Percentiles rank a stretch among this genome's conserved stretches.
Evolutionary conservation across 2,329 filamentous ascomycete genomes (phyloP).

Genomic region (Botryosphaeria dothidea): DNA sequence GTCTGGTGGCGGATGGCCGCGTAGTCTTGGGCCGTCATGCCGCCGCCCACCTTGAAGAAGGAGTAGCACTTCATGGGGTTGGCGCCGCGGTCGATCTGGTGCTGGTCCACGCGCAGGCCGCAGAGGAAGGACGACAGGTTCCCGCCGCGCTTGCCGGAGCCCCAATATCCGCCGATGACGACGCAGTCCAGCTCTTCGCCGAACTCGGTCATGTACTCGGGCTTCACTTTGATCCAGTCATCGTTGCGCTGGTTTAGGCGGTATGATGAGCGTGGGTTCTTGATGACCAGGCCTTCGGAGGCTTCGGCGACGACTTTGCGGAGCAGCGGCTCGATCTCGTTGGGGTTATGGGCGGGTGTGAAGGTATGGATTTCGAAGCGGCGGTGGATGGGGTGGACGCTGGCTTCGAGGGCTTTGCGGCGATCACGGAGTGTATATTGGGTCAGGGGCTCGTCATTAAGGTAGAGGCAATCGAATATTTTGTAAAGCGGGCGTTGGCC

Average conservation of each 20-base stretch:
- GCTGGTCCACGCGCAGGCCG: constrained; percentile 74
- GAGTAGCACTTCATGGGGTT: constrained; percentile 79
- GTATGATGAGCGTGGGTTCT: constrained; percentile 88
- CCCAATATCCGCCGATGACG: constrained; percentile 90
- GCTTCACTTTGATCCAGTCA: constrained; percentile 98
- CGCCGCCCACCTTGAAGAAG: constrained; percentile 98
- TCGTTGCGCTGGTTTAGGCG: constrained; percentile 86
- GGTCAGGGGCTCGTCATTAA: constrained; percentile 80
- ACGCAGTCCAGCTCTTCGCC: constrained; percentile 90
- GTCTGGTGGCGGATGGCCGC: constrained; percentile 78
- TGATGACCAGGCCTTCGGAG: constrained; percentile 88
- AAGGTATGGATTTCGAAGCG: constrained; percentile 83
- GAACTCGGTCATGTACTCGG: constrained; percentile 96
- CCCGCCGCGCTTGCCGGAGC: constrained; percentile 81
- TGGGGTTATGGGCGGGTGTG: constrained; percentile 63
- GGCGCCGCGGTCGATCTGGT: constrained; percentile 56
- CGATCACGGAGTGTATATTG: constrained; percentile 82
- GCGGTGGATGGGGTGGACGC: constrained; percentile 69
- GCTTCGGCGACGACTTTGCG: constrained; percentile 82
- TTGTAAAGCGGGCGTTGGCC: constrained; percentile 76
- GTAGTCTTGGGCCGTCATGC: constrained; percentile 83
- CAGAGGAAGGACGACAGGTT: constrained; percentile 86
- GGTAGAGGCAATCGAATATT: constrained; percentile 86
- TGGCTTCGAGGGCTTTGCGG: constrained; percentile 69
- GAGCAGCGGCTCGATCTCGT: constrained; percentile 76